A percentile compares a stretch with the other conserved stretches of the same genome.
phyloP scores from a whole-genome alignment of 352 stramenopile genomes.

The Phytophthora pisi region DNA sequence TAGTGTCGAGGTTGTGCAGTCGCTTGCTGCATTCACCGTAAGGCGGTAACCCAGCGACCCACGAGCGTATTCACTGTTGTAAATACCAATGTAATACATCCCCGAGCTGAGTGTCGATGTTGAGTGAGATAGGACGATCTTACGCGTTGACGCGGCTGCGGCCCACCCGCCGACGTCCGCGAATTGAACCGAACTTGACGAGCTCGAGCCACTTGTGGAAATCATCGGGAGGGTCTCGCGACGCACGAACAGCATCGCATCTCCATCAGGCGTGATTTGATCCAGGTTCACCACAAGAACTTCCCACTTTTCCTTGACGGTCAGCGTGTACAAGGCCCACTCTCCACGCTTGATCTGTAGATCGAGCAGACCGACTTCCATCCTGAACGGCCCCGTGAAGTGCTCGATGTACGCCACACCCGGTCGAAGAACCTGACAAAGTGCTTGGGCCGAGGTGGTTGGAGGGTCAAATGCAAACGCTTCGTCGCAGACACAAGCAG shows the following conservation, averaged over 20 bases:
- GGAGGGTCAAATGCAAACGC: conserved; percentile 61
- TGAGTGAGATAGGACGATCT: conserved; percentile 62
- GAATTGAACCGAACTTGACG: conserved; percentile 54
- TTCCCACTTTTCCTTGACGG: conserved; percentile 62
- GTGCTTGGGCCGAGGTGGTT: conserved; percentile 42
- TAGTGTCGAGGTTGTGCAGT: conserved; percentile 41
- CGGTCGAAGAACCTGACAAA: conserved; percentile 67
- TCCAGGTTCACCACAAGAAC: conserved; percentile 59
- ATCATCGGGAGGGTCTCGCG: conserved; percentile 63
- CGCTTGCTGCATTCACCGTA: conserved; percentile 53
- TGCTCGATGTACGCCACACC: conserved; percentile 67
- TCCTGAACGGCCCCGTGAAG: conserved; percentile 52
- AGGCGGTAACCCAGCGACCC: conserved; percentile 54
- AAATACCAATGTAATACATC: conserved; percentile 77
- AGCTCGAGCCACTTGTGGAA: conserved; percentile 23
- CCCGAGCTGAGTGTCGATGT: conserved; percentile 71
- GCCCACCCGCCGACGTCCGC: conserved; percentile 59
- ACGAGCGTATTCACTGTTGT: conserved; percentile 73
- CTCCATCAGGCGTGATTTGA: conserved; percentile 43
- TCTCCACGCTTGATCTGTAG: conserved; percentile 48
- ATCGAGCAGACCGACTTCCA: conserved; percentile 45
- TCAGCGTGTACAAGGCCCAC: conserved; percentile 72
- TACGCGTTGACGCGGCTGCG: conserved; percentile 40
- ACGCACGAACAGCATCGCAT: conserved; percentile 77
- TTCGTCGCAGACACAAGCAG: conserved; percentile 68